Base-by-base conservation (phyloP, 2,329 filamentous ascomycete species). In the Aspergillus uvarum region DNA sequence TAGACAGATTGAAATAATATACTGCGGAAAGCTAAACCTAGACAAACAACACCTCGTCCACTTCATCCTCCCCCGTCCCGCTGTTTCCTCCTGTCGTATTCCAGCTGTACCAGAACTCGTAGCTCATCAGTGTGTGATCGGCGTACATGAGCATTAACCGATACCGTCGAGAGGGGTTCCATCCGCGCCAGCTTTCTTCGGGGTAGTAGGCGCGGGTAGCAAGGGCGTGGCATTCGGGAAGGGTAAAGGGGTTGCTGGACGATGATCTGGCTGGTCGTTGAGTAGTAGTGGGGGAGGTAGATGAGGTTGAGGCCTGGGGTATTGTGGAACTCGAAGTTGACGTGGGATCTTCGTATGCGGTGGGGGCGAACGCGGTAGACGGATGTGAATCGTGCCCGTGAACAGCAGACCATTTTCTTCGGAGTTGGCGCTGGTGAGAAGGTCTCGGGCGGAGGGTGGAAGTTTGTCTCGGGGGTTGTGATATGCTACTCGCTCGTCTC, bases 111-210 rank as follows among this genome's bases (percentile, higher is more conserved):
- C 74, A 80, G 38, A 88, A 76, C 74, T 88, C 86, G 72, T 87
- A 89, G 60, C 80, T 84, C 73, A 87, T 70, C 7, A 87, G 75
- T 0, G 81, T 81, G 62, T 85, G 80, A 68, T 88, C 82, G 16
- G 71, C 73, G 69, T 82, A 88, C 60, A 81, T 80, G 67, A 89
- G 72, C 62, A 89, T 70, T 21, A 89, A 63, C 29, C 86, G 71
- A 62, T 81, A 82, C 49, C 76, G 74, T 21, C 80, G 77, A 16
- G 75, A 79, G 21, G 72, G 71, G 48, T 77, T 75, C 53, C 68
- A 71, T 14, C 76, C 74, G 47, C 75, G 74, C 76, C 78, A 80
- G 47, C 51, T 51, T 59, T 77, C 74, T 12, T 70, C 64, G 6
- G 75, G 74, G n/a, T 70, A 67, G 32, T 76, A 71, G 51, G 62